A percentile compares a stretch with the other conserved stretches of the same genome.
phyloP scores from a whole-genome alignment of 2,329 filamentous ascomycete species.

The Fusarium coffeatum region DNA sequence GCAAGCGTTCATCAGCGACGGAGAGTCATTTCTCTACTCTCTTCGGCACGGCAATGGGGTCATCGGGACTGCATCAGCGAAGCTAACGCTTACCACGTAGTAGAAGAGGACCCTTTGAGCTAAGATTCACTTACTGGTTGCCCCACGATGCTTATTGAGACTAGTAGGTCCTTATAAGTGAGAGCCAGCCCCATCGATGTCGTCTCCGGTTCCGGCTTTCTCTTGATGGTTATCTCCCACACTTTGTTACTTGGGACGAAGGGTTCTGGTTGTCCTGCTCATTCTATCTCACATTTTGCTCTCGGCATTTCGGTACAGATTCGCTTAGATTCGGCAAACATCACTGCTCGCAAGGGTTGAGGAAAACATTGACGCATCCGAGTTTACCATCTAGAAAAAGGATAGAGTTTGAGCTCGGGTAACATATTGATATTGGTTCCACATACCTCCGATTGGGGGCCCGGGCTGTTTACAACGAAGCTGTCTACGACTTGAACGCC shows the following conservation, averaged over 20 bases:
- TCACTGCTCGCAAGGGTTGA: background rate
- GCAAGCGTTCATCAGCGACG: background rate
- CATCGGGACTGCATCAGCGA: slow-evolving; percentile 32
- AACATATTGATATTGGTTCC: slow-evolving; percentile 23
- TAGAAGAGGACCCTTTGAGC: slow-evolving; percentile 18
- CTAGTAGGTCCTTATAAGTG: slow-evolving; percentile 31
- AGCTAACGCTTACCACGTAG: slow-evolving; percentile 20
- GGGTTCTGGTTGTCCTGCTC: slow-evolving; percentile 11
- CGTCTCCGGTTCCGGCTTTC: slow-evolving; percentile 13
- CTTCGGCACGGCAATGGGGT: background rate
- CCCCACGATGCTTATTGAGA: slow-evolving; percentile 26
- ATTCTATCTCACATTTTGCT: background rate
- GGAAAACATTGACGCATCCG: background rate
- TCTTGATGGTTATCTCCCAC: slow-evolving; percentile 5
- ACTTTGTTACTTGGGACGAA: slow-evolving; percentile 14
- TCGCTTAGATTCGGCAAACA: slow-evolving; percentile 35
- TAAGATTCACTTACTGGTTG: slow-evolving; percentile 13
- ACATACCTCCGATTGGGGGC: slow-evolving; percentile 19
- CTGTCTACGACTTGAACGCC: background rate
- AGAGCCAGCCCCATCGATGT: slow-evolving; percentile 22
- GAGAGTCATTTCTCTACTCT: slow-evolving; percentile 20
- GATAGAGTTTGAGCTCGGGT: slow-evolving; percentile 13
- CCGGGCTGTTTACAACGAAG: background rate
- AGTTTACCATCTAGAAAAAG: slow-evolving; percentile 6
- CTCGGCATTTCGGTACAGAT: slow-evolving; percentile 17